Conservation (phyloP, 805 yeast genomes). For the Pichia heedii region DNA sequence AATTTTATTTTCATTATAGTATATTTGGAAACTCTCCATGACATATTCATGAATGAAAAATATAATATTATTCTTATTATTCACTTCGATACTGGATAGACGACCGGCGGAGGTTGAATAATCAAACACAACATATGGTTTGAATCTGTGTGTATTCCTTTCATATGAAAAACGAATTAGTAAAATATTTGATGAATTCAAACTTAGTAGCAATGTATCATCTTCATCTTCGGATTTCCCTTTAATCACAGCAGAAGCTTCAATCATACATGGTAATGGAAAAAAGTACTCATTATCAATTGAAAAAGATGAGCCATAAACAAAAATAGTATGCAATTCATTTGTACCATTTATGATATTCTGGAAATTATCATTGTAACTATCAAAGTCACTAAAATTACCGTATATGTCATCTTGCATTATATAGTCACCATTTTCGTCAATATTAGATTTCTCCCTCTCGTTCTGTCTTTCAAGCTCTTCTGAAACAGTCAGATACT, state of each 20-base stretch:
- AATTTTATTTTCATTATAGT: neutral
- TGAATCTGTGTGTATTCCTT: neutral
- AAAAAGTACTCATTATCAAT: neutral
- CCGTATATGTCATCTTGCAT: neutral
- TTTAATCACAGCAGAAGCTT: constrained; percentile 1
- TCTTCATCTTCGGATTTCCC: neutral
- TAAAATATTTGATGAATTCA: neutral
- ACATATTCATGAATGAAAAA: neutral
- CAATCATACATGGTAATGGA: neutral
- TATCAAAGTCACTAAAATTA: neutral
- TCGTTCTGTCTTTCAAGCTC: neutral
- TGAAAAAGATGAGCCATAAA: neutral
- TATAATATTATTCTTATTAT: neutral
- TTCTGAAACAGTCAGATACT: neutral
- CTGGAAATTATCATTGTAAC: neutral
- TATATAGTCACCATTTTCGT: neutral
- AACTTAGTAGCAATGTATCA: neutral
- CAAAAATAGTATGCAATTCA: neutral
- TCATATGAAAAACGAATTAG: neutral
- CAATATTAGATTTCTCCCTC: neutral
- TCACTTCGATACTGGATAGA: neutral
- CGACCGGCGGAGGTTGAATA: neutral
- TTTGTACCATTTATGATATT: neutral
- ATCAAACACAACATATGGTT: neutral
- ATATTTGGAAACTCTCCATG: neutral